Evolutionary conservation across 768 basidiomycete genomes (phyloP), one percentile per base, ranked within the genome.

Genomic region (Lentinula raphanica): DNA sequence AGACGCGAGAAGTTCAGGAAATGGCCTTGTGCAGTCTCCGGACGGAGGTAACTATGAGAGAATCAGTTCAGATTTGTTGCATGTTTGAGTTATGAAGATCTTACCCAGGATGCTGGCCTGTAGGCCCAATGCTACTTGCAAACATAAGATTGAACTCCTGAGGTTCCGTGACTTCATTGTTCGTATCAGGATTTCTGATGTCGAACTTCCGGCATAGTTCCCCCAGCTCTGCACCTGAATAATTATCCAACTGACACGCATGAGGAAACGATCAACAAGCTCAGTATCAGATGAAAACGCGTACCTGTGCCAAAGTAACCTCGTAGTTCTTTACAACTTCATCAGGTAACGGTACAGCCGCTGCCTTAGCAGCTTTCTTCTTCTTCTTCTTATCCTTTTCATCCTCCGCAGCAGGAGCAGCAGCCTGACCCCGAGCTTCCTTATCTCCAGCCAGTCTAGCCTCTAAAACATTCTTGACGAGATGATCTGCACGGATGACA

Each of bases 131-230:
- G 74, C 89, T 92, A 68, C 90, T 93, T 49, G 92, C 86, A 73
- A 99, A 98, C 97, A 99, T 98, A 67, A 98, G 84, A 74, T 98
- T 99, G 81, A 98, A 99, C 69, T 88, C 86, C 66, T 92, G 89
- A 8, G 97, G 97, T 69, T 95, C 93, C 46, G 88, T 80, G 29
- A 98, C 88, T 66, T 91, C 88, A 71, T 99, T 98, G 65, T 84
- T 89, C 1, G 95, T 96, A 62, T 91, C 92, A 1, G 96, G 96
- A 69, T 95, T 96, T 50, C 80, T 77, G 68, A 98, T 88, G 59
- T 85, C 78, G 73, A 92, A 76, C 64, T 84, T 88, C 46, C 79
- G 78, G 72, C 93, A 92, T 50, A 98, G 83, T 63, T 89, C 84
- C 54, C 96, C 95, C 49, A 99, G 81, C 62, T 95, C 86, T 13